Evolutionary conservation across 2,329 filamentous ascomycete species (phyloP), one percentile per base, ranked within the genome.

Genomic region (Verticillium isaacii): DNA sequence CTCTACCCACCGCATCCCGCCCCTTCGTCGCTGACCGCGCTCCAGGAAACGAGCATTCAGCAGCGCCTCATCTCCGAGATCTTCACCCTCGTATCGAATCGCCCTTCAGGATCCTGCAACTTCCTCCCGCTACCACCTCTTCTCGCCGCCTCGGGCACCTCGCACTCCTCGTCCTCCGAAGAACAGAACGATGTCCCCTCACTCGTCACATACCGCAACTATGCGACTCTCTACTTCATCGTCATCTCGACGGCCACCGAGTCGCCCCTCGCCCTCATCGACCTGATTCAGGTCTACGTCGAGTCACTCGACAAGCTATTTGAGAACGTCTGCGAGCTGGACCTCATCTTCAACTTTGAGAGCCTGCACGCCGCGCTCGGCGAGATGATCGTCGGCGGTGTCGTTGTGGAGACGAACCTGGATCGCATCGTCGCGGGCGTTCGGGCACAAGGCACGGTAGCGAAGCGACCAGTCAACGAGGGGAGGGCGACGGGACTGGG

Each of bases 331-430:
- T 99, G 95, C 83, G 95, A 99, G 80, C 82, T 99, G 61, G 93
- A 99, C 75, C 84, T 99, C 68, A 99, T 99, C 75, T 99, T 99
- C 81, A 98, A 98, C 74, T 99, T 97, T 70, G 95, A 99, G 83
- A 96, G 93, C 17, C 82, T 99, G 70, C 95, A 99, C 80, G 91
- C 94, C 9, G 88, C 93, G 17, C 80, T 98, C 11, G 89, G 88
- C 62, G 94, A 98, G 81, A 96, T 98, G 92, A 90, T 98, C 61
- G 91, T 97, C 17, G 94, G 94, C 15, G 94, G 94, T 1, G 92
- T 97, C 15, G 94, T 98, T 17, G 88, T 98, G 29, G 94, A 98
- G 79, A 97, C 94, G 36, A 92, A 89, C 69, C 77, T 96, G 64
- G 93, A 97, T 62, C 89, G 89, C 74, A 95, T 98, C 60, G 91